Conservation (phyloP, 2,329 filamentous ascomycete species). For the Colletotrichum tropicicola region DNA sequence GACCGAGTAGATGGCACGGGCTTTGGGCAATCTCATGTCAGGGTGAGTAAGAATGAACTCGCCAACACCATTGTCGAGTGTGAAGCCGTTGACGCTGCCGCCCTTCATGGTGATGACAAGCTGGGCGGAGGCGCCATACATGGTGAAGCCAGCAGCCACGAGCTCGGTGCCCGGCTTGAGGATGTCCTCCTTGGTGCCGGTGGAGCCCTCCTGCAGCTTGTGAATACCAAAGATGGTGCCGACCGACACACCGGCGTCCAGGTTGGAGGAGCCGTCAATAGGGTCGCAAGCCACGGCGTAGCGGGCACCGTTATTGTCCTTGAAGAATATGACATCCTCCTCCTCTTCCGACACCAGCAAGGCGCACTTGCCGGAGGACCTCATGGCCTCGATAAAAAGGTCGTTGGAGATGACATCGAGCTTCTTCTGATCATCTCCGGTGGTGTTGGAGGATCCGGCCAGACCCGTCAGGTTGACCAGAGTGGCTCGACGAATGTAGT, state of each 20-base stretch:
- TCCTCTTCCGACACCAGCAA: slow-evolving; percentile 98
- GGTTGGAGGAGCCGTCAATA: slow-evolving; percentile 96
- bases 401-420: slow-evolving; percentile 99
- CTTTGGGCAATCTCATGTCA: slow-evolving; percentile 85
- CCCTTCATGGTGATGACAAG: slow-evolving; percentile 97
- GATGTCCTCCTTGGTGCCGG: slow-evolving; percentile 83
- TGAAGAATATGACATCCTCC: slow-evolving; percentile 90
- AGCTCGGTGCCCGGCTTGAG: slow-evolving; percentile 90
- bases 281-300: slow-evolving; percentile 98
- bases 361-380: slow-evolving; percentile 87
- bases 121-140: slow-evolving; percentile 98
- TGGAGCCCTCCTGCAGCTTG: slow-evolving; percentile 82
- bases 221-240: slow-evolving; percentile 97
- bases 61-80: slow-evolving; percentile 93
- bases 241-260: slow-evolving; percentile 96
- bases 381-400: slow-evolving; percentile 95
- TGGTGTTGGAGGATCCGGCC: slow-evolving; percentile 92
- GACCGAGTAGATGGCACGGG: slow-evolving; percentile 91
- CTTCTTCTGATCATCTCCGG: slow-evolving; percentile 99
- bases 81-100: slow-evolving; percentile 95
- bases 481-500: slow-evolving; percentile 97
- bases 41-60: slow-evolving; percentile 99
- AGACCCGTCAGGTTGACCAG: slow-evolving; percentile 96
- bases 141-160: slow-evolving; percentile 96
- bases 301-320: slow-evolving; percentile 76